Evolutionary conservation across 2,329 filamentous ascomycete genomes (phyloP), one percentile per base, ranked within the genome.

Genomic region (Gaeumannomyces tritici): DNA sequence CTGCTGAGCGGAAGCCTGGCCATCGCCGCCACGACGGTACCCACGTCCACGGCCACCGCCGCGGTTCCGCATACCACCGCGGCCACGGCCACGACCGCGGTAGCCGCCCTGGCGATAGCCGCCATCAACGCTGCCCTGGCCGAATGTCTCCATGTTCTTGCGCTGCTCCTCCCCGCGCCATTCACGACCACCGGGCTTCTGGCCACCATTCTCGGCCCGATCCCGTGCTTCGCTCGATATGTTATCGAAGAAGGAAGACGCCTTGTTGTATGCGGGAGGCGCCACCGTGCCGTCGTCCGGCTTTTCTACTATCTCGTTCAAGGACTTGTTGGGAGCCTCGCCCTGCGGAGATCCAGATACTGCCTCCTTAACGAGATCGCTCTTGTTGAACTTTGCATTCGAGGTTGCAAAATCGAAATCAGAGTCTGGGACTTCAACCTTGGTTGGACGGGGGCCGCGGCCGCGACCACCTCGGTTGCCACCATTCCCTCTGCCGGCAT

Each of bases 101-200:
- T 87, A 95, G 61, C 87, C 86, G 7, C 59, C 59, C 13, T 33
- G 29, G 65, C 89, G 84, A 73, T 86, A 89, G 21, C 86, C 84
- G 60, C 86, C 88, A 69, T 99, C 95, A 27, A 99, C 93, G 68
- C 92, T 97, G 61, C 93, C 93, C 74, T 98, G 93, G 11, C 95
- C 95, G 68, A 99, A 99, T 0, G 95, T 99, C 77, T 99, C 95
- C 71, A 99, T 90, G 73, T 98, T 98, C 78, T 91, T 92, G 74
- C 89, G 91, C 73, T 96, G 90, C 73, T 98, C 95, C 74, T 98
- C 92, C 54, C 87, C 89, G 62, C 95, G 87, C 86, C 95, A 96
- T 73, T 96, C 91, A 59, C 90, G 86, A 35, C 91, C 92, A 63
- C 89, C 88, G n/a, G 86, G 81, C 72, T 86, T 85, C 65, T 85